A percentile compares a stretch with the other conserved stretches of the same genome.
Evolutionary conservation across 345 rosid species (phyloP).

Genomic region (Gynandropsis gynandra): DNA sequence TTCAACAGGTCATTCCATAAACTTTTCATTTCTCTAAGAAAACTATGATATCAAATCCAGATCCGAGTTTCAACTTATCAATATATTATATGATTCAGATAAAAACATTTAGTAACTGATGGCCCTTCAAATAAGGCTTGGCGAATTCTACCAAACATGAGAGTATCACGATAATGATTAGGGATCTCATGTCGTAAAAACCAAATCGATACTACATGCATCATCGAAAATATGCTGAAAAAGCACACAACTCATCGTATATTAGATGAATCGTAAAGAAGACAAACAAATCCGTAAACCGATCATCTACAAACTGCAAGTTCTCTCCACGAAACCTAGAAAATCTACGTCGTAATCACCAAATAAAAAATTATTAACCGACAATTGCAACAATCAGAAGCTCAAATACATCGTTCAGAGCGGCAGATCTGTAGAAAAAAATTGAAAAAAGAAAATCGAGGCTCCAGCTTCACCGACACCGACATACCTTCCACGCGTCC

Average conservation of each 20-base stretch:
- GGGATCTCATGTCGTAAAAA: no score
- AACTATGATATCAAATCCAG: neutral
- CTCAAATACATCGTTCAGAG: neutral
- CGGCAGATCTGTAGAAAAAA: neutral
- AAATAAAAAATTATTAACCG: constrained; percentile 1
- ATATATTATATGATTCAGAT: neutral
- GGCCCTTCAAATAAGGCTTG: no score
- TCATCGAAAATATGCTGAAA: no score
- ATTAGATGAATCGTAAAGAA: no score
- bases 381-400: neutral
- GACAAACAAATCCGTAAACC: no score
- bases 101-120: neutral
- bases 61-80: neutral
- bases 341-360: no score
- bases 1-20: neutral
- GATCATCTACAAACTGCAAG: no score
- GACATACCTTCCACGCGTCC: constrained; percentile 18
- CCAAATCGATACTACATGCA: no score
- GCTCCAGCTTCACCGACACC: neutral
- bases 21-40: constrained; percentile 1
- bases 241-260: no score
- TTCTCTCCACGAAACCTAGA: no score
- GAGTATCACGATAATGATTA: no score
- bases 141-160: no score
- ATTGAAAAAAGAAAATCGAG: neutral